phyloP scores from a whole-genome alignment of 192 early-diverging fungal species.

The Lobosporangium transversale region DNA sequence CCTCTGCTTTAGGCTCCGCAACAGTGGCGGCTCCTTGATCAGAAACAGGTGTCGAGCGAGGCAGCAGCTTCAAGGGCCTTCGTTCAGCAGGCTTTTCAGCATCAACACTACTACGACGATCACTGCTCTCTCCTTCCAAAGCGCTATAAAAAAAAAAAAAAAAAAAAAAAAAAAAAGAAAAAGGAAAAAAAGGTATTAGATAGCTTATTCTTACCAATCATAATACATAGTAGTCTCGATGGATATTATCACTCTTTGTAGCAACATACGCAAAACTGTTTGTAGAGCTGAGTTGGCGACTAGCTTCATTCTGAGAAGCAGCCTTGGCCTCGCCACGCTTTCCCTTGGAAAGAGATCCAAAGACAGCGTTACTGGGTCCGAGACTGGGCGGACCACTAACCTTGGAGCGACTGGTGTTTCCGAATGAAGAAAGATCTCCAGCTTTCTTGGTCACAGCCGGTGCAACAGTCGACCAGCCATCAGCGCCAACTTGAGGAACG shows the following conservation, averaged over 20 bases:
- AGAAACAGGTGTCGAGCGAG: conserved; percentile 36
- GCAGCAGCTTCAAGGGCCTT: conserved; percentile 34
- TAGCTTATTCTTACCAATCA: too few relatives aligned
- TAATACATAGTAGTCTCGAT: too few relatives aligned
- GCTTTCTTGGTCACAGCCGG: conserved; percentile 63
- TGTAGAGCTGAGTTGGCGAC: conserved; percentile 55
- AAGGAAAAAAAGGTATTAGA: too few relatives aligned
- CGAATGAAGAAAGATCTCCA: conserved; percentile 82
- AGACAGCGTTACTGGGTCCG: conserved; percentile 62
- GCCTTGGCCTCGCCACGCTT: conserved; percentile 57
- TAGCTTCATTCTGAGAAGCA: conserved; percentile 51
- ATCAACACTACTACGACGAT: conserved; percentile 42
- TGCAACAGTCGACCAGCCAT: conserved; percentile 79
- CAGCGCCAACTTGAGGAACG: conserved; percentile 61
- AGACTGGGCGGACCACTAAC: conserved; percentile 55
- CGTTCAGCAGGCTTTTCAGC: conserved; percentile 50
- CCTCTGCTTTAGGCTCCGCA: conserved; percentile 24
- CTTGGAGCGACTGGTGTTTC: conserved; percentile 72
- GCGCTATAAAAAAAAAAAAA: conserved; percentile 31
- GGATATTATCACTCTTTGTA: too few relatives aligned
- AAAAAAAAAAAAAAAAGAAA: conserved; percentile 52
- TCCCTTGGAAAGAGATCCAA: conserved; percentile 60
- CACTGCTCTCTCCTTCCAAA: conserved; percentile 37
- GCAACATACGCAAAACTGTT: conserved; percentile 58
- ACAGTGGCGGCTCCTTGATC: conserved; percentile 45